Percentiles rank a stretch among this genome's conserved stretches.
These are phyloP conservation scores for Hyaloscypha hepaticicola DNA, from an alignment of 495 filamentous ascomycete genomes.

Conservation along the genomic window DNA sequence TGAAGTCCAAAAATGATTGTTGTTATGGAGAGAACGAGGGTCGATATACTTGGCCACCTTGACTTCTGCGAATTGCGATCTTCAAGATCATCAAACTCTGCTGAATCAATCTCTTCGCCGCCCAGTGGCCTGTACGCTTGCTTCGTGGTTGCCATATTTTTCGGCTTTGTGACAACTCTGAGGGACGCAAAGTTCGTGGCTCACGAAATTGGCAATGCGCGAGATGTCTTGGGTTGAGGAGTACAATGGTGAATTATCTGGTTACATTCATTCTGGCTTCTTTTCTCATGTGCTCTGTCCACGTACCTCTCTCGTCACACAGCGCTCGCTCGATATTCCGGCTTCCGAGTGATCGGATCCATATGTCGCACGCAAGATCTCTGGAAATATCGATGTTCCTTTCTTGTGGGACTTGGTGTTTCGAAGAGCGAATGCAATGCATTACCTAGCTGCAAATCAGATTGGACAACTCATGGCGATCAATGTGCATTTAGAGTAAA, in stretches of 20 bases:
- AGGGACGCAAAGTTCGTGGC: background rate
- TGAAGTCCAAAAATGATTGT: background rate
- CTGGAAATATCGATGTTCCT: background rate
- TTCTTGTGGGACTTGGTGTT: background rate
- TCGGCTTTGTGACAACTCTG: background rate
- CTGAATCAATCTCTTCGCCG: background rate
- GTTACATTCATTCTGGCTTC: background rate
- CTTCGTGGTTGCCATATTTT: background rate
- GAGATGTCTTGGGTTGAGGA: background rate
- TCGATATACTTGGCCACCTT: constrained; percentile 3
- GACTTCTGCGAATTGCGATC: background rate
- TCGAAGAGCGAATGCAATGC: too few relatives aligned
- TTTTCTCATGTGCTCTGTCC: background rate
- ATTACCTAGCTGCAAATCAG: too few relatives aligned
- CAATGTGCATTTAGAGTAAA: background rate
- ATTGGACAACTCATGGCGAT: background rate
- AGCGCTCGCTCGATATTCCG: background rate
- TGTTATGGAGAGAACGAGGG: constrained; percentile 4
- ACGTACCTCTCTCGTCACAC: background rate
- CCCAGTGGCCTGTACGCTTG: background rate
- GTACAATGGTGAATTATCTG: background rate
- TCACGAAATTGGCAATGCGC: background rate
- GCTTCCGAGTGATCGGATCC: background rate
- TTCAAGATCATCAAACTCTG: background rate
- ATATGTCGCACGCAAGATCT: background rate